Percentiles rank a stretch among this genome's conserved stretches.
phyloP scores from a whole-genome alignment of 2,329 filamentous ascomycete genomes.

The Neopestalotiopsis sp. region DNA sequence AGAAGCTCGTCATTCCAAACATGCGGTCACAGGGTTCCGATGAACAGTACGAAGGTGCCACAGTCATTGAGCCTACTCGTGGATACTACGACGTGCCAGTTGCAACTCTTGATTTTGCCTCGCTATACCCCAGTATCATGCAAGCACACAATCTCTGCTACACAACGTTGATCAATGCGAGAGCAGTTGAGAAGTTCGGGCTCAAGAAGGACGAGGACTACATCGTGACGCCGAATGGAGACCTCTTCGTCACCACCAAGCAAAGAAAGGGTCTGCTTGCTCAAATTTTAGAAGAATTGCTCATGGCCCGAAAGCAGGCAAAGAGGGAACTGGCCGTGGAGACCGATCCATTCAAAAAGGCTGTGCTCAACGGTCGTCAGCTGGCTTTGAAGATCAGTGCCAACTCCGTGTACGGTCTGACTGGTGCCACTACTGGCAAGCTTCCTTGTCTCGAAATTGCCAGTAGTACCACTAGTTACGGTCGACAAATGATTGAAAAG shows the following conservation, averaged over 20 bases:
- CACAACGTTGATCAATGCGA: conserved; percentile 86
- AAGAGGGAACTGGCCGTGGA: conserved; percentile 89
- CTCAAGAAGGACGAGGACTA: conserved; percentile 92
- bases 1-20: conserved; percentile 94
- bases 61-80: conserved; percentile 92
- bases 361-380: conserved; percentile 95
- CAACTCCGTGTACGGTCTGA: conserved; percentile 97
- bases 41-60: conserved; percentile 96
- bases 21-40: conserved; percentile 71
- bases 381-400: conserved; percentile 95
- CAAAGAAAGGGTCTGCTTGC: conserved; percentile 89
- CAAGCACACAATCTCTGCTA: conserved; percentile 99
- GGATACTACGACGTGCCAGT: conserved; percentile 96
- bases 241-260: conserved; percentile 88
- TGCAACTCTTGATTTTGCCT: conserved; percentile 97
- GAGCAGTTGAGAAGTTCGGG: conserved; percentile 73
- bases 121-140: conserved; percentile 97
- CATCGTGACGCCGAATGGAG: conserved; percentile 92
- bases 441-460: conserved; percentile 93
- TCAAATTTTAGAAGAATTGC: conserved; percentile 93
- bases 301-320: conserved; percentile 90
- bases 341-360: conserved; percentile 96
- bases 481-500: conserved; percentile 98
- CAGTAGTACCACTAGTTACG: conserved; percentile 95
- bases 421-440: conserved; percentile 94